Base-by-base conservation (phyloP, 306 rosid genomes). In the Acacia melanoxylon region DNA sequence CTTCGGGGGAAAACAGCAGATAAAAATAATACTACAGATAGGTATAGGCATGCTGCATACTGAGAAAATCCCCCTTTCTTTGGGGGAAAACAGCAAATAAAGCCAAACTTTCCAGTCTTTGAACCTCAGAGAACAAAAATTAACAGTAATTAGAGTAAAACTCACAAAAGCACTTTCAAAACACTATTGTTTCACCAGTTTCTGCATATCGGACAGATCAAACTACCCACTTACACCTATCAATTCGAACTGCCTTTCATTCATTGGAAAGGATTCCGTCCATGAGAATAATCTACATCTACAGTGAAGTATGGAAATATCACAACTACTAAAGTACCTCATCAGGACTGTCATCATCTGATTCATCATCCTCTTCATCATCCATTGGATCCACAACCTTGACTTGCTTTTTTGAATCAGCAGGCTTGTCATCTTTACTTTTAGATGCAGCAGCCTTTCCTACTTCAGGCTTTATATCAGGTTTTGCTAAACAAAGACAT, bases 311-410 rank as follows among this genome's bases (percentile, higher is more conserved):
- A 51, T 19, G 42, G 59, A 42, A 25, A 25, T 40, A n/a, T 15
- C n/a, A 46, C 31, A 52, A 69, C 37, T 45, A 51, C 40, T 17
- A 16, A 15, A 74, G 52, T 83, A 86, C 93, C 91, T 83, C 92
- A 27, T 84, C 89, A 62, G 86, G 81, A 72, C 14, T 82, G 17
- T 63, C 89, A 41, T 88, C 67, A 25, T 62, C 68, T 4, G n/a
- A 61, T 1, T 86, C 87, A 69, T 88, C 75, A 25, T 71, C 75
- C 40, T 44, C 92, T 0, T 80, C 79, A 0, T 51, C 77, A 25
- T 88, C 86, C 85, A 40, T 85, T 8, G 93, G 91, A 33, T 74
- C 94, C 24, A 66, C 81, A 75, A 85, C 72, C 35, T 86, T 93
- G 44, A 76, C 91, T 51, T 86, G 82, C 59, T 91, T 90, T 45